Base-by-base conservation (phyloP, 306 rosid species). In the Dalbergia cultrata region DNA sequence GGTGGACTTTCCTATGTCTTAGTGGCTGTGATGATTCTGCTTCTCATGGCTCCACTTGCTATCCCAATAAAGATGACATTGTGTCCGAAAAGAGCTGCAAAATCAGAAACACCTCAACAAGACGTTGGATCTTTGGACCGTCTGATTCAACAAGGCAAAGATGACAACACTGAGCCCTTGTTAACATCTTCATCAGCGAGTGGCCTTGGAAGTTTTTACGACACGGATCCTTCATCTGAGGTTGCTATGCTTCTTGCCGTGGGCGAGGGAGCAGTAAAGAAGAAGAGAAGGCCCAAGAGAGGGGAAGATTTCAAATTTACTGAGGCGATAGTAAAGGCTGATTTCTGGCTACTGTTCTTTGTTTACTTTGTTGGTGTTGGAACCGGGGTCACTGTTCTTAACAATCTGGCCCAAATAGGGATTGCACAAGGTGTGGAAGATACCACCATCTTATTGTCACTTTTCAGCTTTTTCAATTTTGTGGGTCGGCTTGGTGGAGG, bases 401-500 rank as follows among this genome's bases (percentile, higher is more conserved):
- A 93, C 76, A 93, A 93, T 76, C 84, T 93, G 14, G 97, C 97
- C 4, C 97, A 93, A 56, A 86, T 93, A 7, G 97, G 97, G 43
- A 87, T 87, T 79, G 97, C 97, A 63, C 92, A 83, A 85, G 97
- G 97, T 56, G 81, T 69, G 41, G 85, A 80, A 81, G 91, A 91
- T 81, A 91, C 96, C 65, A 90, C 96, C 8, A 83, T 81, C 82
- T 72, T 93, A 56, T 53, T 93, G 72, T 89, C 97, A 56, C 85
- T 90, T 82, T 93, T 93, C 85, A 86, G 97, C 82, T 93, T 93
- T 65, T 89, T 88, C 83, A 93, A 93, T 76, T 93, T 91, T 13
- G 88, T 85, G 34, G 97, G 97, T 21, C 92, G 97, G 66, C 94
- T 93, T 14, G 94, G 97, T 41, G 97, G 97, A 45, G 97, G 97